Evolutionary conservation across 257 asterid genomes (phyloP), one percentile per base, ranked within the genome.

Genomic region (Asclepias syriaca): DNA sequence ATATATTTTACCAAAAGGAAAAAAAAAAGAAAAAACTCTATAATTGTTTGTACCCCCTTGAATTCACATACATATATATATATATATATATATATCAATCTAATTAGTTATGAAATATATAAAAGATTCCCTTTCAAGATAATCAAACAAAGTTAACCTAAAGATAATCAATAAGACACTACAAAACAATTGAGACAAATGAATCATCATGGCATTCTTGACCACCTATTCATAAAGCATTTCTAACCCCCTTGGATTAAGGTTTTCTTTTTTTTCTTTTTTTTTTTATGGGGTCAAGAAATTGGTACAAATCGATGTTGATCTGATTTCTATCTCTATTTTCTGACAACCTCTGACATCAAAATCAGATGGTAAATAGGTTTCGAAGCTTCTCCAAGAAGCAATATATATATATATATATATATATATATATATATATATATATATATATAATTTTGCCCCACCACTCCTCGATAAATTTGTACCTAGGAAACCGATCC

Each of bases 331-430:
- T 71, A 65, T 69, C 65, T 43, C 48, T 43, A 22, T 45, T 58
- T 22, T 3, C 77, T 72, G 78, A 77, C 82, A 77, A 73, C 32
- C 65, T 72, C 82, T 83, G 83, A 81, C 88, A 77, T 80, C 72
- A 37, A 73, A 65, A 76, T 85, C 76, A 65, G 68, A 45, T 45
- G 67, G 40, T 46, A 70, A 65, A 24, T 65, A 50, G 66, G 58
- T 39, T 58, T 65, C 55, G 81, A 75, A 79, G 66, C 61, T 76
- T 76, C 67, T 57, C 65, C 55, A 15, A 34, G 39, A 34, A 4
- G 15, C 6, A 14, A 61, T 37, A 16, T 16, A 16, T 22, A 19
- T 53, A n/a, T 29, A 51, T 29, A 2, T 29, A 29, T 29, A 1
- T 29, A 29, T 29, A 29, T 29, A 29, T 0, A 15, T 37, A 16